Base-by-base conservation (phyloP, 129 eudicot species). In the Scalesia atractyloides region DNA sequence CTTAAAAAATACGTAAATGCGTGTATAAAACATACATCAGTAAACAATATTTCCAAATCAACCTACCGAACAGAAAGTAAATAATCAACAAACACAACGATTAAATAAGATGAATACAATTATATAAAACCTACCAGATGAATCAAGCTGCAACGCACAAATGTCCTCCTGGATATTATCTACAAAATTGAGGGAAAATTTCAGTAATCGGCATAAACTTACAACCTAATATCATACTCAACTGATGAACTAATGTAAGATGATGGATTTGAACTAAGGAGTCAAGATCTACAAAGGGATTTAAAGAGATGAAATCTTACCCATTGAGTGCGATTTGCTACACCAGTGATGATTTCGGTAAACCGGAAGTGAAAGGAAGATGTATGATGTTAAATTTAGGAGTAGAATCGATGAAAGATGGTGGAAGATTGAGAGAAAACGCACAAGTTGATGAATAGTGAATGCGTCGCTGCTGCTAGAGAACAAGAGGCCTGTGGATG, bases 141-240 rank as follows among this genome's bases (percentile, higher is more conserved):
- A 87, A 75, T 90, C 95, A 26, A 90, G 97, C 82, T 90, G 97
- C 91, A 90, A 64, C 15, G 83, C 97, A 44, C 86, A 82, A 71
- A 90, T 87, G 11, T 87, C 97, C 39, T 85, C 95, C 79, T 64
- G 84, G 18, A 90, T 81, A 68, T 82, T 70, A 80, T 80, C 89
- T 85, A 73, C 17, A 17, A 30, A 30, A 70, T 14, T 22, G 14
- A 47, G 20, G 51, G 57, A 43, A 75, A 65, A 48, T 7, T 63
- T 52, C 65, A 75, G 44, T 37, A 18, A 14, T 57, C 64, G 16
- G n/a, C 0, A 26, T 30, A 14, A 60, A 26, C 2, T 60, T 30
- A 60, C 10, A 60, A 60, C 24, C 26, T 0, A 57, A 24, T 24
- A 24, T 24, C 26, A 24, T 24, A 1, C 26, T 24, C 26, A 24